A percentile compares a stretch with the other conserved stretches of the same genome.
These are phyloP conservation scores for Parascedosporium putredinis DNA, from an alignment of 2,329 filamentous ascomycete species.

Conservation along the genomic window DNA sequence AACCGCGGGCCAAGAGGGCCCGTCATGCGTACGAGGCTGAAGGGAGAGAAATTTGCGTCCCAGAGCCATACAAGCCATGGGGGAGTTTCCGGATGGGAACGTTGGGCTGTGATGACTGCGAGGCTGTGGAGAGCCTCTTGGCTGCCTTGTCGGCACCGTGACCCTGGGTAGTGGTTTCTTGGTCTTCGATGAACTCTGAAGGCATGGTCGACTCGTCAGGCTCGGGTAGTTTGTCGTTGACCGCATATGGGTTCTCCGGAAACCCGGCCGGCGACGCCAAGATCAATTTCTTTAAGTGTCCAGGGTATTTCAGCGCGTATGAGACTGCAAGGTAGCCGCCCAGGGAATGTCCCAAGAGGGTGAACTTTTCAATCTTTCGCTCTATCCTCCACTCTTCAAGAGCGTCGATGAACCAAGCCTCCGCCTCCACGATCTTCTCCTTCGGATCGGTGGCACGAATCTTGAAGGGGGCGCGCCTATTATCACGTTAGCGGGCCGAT, in stretches of 20 bases:
- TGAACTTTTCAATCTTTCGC: constrained; percentile 85
- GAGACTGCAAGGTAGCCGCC: constrained; percentile 92
- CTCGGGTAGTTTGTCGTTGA: constrained; percentile 70
- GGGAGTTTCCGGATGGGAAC: constrained; percentile 46
- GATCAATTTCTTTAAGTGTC: constrained; percentile 89
- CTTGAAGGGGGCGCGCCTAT: constrained; percentile 63
- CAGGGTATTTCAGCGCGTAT: constrained; percentile 94
- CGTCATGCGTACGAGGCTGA: constrained; percentile 77
- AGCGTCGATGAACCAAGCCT: constrained; percentile 92
- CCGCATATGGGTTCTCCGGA: constrained; percentile 85
- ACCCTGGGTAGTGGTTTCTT: constrained; percentile 37
- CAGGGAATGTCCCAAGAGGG: constrained; percentile 82
- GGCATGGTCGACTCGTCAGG: constrained; percentile 61
- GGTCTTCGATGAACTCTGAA: constrained; percentile 72
- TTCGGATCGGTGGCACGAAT: constrained; percentile 73
- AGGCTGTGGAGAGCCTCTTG: constrained; percentile 17
- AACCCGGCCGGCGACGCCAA: constrained; percentile 90
- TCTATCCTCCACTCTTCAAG: constrained; percentile 91
- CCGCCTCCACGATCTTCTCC: constrained; percentile 76
- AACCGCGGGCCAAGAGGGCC: constrained; percentile 85
- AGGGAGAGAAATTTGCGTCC: constrained; percentile 95
- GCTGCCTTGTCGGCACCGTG: constrained; percentile 17
- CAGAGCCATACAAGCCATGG: constrained; percentile 88
- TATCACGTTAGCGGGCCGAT: no score
- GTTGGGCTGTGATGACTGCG: constrained; percentile 25